phyloP scores from a whole-genome alignment of 108 stramenopile species.

The Skeletonema menzelii region DNA sequence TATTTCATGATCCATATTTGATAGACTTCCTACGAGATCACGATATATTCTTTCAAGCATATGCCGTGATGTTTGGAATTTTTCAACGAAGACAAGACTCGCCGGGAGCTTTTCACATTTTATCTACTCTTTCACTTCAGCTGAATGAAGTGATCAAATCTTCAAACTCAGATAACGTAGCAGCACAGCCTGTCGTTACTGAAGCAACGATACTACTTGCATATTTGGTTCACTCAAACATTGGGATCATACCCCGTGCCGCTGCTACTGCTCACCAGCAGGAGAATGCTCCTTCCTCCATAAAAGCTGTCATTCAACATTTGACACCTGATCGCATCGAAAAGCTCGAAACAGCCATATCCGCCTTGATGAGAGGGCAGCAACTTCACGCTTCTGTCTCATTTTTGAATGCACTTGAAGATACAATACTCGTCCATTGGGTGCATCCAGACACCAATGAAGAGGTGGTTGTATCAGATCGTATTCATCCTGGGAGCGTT shows the following conservation, averaged over 20 bases:
- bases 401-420: slow-evolving; percentile 53
- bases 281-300: slow-evolving; percentile 47
- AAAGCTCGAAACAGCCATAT: slow-evolving; percentile 37
- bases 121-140: slow-evolving; percentile 20
- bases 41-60: slow-evolving; percentile 64
- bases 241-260: slow-evolving; percentile 39
- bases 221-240: slow-evolving; percentile 14
- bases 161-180: not conserved
- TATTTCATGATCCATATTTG: slow-evolving; percentile 70
- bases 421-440: slow-evolving; percentile 51
- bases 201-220: slow-evolving; percentile 42
- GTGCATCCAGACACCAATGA: slow-evolving; percentile 48
- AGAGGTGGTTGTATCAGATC: slow-evolving; percentile 29
- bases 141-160: slow-evolving; percentile 3
- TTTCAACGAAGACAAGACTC: slow-evolving; percentile 17
- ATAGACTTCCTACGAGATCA: slow-evolving; percentile 54
- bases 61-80: slow-evolving; percentile 72
- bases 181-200: not conserved
- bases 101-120: slow-evolving; percentile 33
- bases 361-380: slow-evolving; percentile 51
- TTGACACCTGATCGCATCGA: slow-evolving; percentile 34
- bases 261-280: slow-evolving; percentile 24
- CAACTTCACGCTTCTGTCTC: slow-evolving; percentile 50
- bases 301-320: slow-evolving; percentile 38
- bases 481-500: slow-evolving; percentile 35